Percentiles rank a stretch among this genome's conserved stretches.
These are phyloP conservation scores for Catharanthus roseus DNA, from an alignment of 257 asterid genomes.

Conservation along the genomic window DNA sequence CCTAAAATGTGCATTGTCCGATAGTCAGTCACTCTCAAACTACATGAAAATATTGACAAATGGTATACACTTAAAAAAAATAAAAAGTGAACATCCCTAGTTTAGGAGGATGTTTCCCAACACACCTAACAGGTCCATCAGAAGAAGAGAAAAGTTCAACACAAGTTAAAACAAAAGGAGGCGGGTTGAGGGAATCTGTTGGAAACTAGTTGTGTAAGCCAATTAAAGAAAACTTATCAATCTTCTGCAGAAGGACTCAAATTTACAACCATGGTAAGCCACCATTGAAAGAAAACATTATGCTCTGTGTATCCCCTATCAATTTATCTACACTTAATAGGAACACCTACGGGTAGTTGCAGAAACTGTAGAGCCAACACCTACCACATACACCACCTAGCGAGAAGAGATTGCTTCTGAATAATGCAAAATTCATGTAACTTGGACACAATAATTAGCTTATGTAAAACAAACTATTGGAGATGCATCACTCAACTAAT, in stretches of 20 bases:
- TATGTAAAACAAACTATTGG: not conserved
- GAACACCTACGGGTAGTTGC: no score
- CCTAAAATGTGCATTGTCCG: slow-evolving; percentile 43
- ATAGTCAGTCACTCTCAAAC: slow-evolving; percentile 12
- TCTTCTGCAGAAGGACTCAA: not conserved
- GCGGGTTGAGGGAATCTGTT: not conserved
- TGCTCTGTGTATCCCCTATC: not conserved
- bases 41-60: not conserved
- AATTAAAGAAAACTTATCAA: no score
- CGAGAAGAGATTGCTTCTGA: not conserved
- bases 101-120: no score
- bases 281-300: not conserved
- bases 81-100: not conserved
- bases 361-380: no score
- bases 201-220: no score
- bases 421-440: not conserved
- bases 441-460: not conserved
- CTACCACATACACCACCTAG: not conserved
- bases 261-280: not conserved
- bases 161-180: not conserved
- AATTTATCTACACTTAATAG: not conserved
- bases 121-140: no score
- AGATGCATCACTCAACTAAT: not conserved
- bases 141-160: no score
- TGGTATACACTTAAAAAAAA: not conserved